These are phyloP conservation scores for Austroboletus eburneus DNA, from an alignment of 768 basidiomycete species.

Conservation along the genomic window DNA sequence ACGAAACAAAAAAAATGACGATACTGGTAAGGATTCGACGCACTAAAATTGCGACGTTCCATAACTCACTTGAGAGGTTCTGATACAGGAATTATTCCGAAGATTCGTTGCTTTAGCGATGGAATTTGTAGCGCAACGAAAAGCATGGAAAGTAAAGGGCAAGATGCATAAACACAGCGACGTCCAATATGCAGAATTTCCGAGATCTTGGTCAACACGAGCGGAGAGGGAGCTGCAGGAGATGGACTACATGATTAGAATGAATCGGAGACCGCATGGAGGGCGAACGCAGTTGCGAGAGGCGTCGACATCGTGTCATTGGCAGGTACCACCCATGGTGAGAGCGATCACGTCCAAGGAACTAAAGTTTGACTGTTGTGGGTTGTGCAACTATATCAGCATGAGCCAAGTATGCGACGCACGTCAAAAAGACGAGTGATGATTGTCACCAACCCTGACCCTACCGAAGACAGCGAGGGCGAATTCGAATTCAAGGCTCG, in stretches of 20 bases:
- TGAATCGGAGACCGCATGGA: conserved; percentile 9
- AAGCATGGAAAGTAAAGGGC: conserved; percentile 12
- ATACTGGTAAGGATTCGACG: conserved; percentile 26
- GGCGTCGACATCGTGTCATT: conserved; percentile 3
- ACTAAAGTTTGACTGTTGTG: conserved; percentile 6
- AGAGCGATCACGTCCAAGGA: not conserved
- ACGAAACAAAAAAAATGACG: conserved; percentile 24
- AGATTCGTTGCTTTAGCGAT: conserved; percentile 21
- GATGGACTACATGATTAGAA: conserved; percentile 22
- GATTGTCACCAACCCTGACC: conserved; percentile 29
- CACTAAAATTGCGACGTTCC: conserved; percentile 5
- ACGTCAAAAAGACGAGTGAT: conserved; percentile 24
- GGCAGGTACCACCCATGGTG: conserved; percentile 20
- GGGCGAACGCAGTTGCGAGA: conserved; percentile 6
- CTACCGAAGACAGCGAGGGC: conserved; percentile 25
- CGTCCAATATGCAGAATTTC: conserved; percentile 17
- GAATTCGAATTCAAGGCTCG: conserved; percentile 16
- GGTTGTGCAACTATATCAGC: conserved; percentile 8
- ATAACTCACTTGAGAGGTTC: conserved; percentile 14
- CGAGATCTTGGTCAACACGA: conserved; percentile 24
- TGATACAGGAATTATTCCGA: conserved; percentile 20
- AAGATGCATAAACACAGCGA: conserved; percentile 10
- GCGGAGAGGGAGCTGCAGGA: conserved; percentile 24
- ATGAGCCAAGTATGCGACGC: conserved; percentile 18
- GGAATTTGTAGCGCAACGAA: conserved; percentile 20